Evolutionary conservation across 2,329 filamentous ascomycete genomes (phyloP).

Genomic region (Chaetomiaceae sp.): DNA sequence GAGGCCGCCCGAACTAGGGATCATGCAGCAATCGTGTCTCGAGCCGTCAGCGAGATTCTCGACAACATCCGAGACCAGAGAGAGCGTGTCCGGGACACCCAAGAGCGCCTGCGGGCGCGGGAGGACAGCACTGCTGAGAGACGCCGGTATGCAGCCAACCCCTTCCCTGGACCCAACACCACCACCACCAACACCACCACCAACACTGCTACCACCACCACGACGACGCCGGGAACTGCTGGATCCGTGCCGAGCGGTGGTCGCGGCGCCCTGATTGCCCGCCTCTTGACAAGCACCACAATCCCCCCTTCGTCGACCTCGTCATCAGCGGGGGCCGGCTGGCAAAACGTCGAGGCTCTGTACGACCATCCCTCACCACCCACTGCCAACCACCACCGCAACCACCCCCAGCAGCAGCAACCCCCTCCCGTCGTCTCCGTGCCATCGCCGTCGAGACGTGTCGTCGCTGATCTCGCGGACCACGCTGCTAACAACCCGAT

Average conservation of each 20-base stretch:
- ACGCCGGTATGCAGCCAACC: constrained; percentile 22
- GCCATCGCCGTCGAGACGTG: background rate
- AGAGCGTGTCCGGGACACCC: constrained; percentile 33
- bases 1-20: constrained; percentile 31
- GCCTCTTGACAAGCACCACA: constrained; percentile 15
- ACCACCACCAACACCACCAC: no score
- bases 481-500: constrained; percentile 13
- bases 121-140: constrained; percentile 23
- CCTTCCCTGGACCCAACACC: constrained; percentile 9
- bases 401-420: constrained; percentile 2
- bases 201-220: no score
- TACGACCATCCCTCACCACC: constrained; percentile 32
- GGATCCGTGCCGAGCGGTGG: constrained; percentile 15
- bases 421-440: background rate
- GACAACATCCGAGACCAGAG: constrained; percentile 35
- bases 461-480: constrained; percentile 1
- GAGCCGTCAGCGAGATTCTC: constrained; percentile 31
- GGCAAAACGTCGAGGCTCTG: constrained; percentile 40
- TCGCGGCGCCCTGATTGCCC: constrained; percentile 21
- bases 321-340: constrained; percentile 32
- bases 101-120: constrained; percentile 27
- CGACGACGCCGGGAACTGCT: constrained; percentile 4
- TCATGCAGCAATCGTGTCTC: constrained; percentile 35
- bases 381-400: background rate
- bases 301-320: constrained; percentile 9